Conservation (phyloP, 805 yeast genomes). For the Wickerhamomyces ciferrii region DNA sequence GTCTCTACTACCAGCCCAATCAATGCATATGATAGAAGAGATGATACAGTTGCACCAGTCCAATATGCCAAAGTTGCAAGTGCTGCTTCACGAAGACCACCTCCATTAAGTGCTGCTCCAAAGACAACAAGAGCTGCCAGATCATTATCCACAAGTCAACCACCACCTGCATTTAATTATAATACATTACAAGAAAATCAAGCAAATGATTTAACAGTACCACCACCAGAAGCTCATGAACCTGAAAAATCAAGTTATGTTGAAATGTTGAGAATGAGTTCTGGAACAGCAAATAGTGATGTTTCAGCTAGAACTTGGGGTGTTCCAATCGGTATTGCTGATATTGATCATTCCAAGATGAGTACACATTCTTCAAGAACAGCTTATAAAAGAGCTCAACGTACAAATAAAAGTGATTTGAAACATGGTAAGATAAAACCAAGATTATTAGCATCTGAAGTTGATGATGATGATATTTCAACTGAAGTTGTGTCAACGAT, state of each 20-base stretch:
- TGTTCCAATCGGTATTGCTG: conserved; percentile 50
- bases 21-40: conserved; percentile 33
- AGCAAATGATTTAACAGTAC: not conserved
- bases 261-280: conserved; percentile 32
- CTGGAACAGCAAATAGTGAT: conserved; percentile 46
- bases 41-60: conserved; percentile 28
- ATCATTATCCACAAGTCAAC: conserved; percentile 25
- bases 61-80: conserved; percentile 7
- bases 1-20: conserved; percentile 3
- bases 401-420: conserved; percentile 33
- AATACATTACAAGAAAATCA: not conserved
- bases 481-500: not conserved
- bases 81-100: not conserved
- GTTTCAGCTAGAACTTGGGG: conserved; percentile 41
- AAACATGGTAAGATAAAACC: conserved; percentile 62
- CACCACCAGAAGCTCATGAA: conserved; percentile 23
- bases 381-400: conserved; percentile 10
- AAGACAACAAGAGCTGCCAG: conserved; percentile 31
- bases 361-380: conserved; percentile 9
- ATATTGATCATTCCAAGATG: conserved; percentile 29
- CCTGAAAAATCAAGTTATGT: conserved; percentile 51
- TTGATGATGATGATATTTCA: conserved; percentile 53
- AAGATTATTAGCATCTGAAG: conserved; percentile 68
- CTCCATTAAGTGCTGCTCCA: conserved; percentile 13
- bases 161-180: conserved; percentile 3